A percentile compares a stretch with the other conserved stretches of the same genome.
Evolutionary conservation across 495 filamentous ascomycete species (phyloP).

Genomic region (Aspergillus indologenus): DNA sequence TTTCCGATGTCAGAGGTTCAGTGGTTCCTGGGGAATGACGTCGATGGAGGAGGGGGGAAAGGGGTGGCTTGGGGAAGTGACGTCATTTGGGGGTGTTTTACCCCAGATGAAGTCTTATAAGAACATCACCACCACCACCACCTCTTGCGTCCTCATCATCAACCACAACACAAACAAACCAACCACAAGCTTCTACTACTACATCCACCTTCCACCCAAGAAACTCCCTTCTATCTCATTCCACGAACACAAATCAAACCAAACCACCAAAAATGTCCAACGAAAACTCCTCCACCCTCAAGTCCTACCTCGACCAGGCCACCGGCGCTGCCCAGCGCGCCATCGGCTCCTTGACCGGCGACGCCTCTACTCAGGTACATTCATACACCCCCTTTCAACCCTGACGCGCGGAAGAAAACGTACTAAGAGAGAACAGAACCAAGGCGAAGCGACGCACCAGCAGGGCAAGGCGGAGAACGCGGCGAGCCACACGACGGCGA

Average conservation of each 20-base stretch:
- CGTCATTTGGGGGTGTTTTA: not conserved
- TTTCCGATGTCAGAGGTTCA: not conserved
- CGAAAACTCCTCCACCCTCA: constrained; percentile 67
- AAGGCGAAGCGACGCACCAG: constrained; percentile 59
- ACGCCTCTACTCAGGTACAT: constrained; percentile 59
- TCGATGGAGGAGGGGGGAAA: not conserved
- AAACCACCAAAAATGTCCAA: constrained; percentile 53
- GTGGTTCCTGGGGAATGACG: not conserved
- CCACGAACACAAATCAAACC: not conserved
- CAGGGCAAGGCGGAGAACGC: not conserved
- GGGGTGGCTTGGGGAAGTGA: not conserved
- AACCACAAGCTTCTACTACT: not conserved
- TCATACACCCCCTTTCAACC: not conserved
- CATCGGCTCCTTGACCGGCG: constrained; percentile 74
- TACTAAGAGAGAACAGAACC: constrained; percentile 30
- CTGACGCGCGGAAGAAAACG: not conserved
- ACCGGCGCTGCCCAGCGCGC: constrained; percentile 68
- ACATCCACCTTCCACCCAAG: not conserved
- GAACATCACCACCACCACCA: not conserved
- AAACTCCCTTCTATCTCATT: too few relatives aligned
- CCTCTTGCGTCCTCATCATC: not conserved
- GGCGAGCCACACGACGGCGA: constrained; percentile 58
- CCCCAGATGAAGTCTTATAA: not conserved
- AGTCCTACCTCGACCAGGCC: constrained; percentile 79
- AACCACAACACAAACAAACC: not conserved